A percentile compares a stretch with the other conserved stretches of the same genome.
Conservation (phyloP, 2,329 filamentous ascomycete genomes). For the Apiospora rasikravindrae region DNA sequence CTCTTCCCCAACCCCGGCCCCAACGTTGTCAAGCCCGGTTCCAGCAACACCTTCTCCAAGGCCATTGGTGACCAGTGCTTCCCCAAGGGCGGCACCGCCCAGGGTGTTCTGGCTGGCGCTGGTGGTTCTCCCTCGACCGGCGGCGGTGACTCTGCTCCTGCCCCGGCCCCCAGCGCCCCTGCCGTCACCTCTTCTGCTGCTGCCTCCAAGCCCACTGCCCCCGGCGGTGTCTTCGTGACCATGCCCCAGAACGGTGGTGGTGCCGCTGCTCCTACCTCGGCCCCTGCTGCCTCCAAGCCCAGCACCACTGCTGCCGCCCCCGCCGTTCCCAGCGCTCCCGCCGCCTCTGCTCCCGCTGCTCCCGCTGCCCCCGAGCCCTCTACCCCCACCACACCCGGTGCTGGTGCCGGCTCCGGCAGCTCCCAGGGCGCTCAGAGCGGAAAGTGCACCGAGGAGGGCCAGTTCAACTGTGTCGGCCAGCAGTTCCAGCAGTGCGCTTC, state of each 20-base stretch:
- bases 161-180: constrained; percentile 21
- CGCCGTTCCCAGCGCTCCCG: constrained; percentile 19
- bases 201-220: neutral
- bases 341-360: neutral
- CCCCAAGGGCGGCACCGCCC: constrained; percentile 33
- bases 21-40: constrained; percentile 49
- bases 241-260: constrained; percentile 18
- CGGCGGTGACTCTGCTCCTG: neutral
- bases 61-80: constrained; percentile 34
- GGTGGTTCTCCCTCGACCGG: constrained; percentile 13
- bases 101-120: constrained; percentile 31
- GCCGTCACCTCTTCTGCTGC: constrained; percentile 18
- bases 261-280: neutral
- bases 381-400: constrained; percentile 19
- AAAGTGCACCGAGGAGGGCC: constrained; percentile 38
- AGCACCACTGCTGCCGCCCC: constrained; percentile 22
- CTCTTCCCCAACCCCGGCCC: constrained; percentile 68
- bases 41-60: constrained; percentile 39
- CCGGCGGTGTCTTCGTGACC: constrained; percentile 18
- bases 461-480: constrained; percentile 42
- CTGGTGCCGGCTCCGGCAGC: constrained; percentile 24
- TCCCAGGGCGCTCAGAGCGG: constrained; percentile 29
- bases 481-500: constrained; percentile 42
- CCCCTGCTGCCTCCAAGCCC: constrained; percentile 19
- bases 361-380: constrained; percentile 25